Percentiles rank a stretch among this genome's conserved stretches.
phyloP scores from a whole-genome alignment of 2,329 filamentous ascomycete genomes.

The Macroventuria anomochaeta region DNA sequence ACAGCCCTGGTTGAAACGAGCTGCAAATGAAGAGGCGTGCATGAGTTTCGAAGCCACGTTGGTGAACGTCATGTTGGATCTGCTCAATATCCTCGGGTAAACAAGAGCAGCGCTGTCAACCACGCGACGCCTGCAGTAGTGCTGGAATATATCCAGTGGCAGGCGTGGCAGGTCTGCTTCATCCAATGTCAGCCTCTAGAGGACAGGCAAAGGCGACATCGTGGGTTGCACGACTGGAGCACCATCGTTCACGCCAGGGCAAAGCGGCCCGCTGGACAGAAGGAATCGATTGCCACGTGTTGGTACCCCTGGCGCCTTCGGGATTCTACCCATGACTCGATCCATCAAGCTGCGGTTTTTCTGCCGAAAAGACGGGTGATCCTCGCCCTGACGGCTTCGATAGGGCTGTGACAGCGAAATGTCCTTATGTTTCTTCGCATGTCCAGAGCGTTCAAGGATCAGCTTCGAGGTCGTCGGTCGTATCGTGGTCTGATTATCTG shows the following conservation, averaged over 20 bases:
- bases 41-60: slow-evolving; percentile 28
- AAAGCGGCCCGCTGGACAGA: slow-evolving; percentile 37
- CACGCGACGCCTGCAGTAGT: slow-evolving; percentile 26
- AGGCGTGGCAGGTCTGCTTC: slow-evolving; percentile 3
- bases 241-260: slow-evolving; percentile 39
- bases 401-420: slow-evolving; percentile 18
- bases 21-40: slow-evolving; percentile 25
- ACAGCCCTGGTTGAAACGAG: slow-evolving; percentile 34
- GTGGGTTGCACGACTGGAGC: slow-evolving; percentile 18
- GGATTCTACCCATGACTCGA: slow-evolving; percentile 37
- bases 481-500: slow-evolving; percentile 27
- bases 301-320: slow-evolving; percentile 33
- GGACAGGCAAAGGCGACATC: slow-evolving; percentile 9
- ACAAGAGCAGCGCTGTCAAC: slow-evolving; percentile 18
- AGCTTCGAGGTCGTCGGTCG: background rate
- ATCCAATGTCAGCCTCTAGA: slow-evolving; percentile 3
- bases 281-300: slow-evolving; percentile 43
- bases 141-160: slow-evolving; percentile 9
- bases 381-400: slow-evolving; percentile 21
- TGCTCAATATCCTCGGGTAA: slow-evolving; percentile 21
- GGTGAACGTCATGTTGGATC: slow-evolving; percentile 15
- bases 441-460: slow-evolving; percentile 6
- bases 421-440: slow-evolving; percentile 19
- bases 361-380: slow-evolving; percentile 34
- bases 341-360: slow-evolving; percentile 18